Base-by-base conservation (phyloP, 805 yeast species). In the Metschnikowia cerradonensis region DNA sequence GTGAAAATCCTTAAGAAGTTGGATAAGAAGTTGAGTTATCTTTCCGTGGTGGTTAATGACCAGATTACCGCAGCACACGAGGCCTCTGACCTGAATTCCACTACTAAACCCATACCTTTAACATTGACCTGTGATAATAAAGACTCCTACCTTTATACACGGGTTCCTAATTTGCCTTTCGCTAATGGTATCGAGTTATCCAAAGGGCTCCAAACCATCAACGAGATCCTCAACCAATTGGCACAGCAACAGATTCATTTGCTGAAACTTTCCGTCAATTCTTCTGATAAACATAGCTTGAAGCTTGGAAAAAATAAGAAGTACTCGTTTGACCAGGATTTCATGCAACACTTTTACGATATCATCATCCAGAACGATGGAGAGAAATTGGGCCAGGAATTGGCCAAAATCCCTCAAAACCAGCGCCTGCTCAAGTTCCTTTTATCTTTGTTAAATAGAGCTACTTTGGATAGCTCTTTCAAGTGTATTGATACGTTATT, bases 1-100 rank as follows among this genome's bases (percentile, higher is more conserved):
- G 79, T 83, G 48, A 91, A 91, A 71, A 92, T 92, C 56, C 73
- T 92, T 62, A 91, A 91, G 71, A 91, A 91, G 62, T 75, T 91
- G 59, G 97, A 92, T 67, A 92, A 92, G 72, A 90, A 90, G 65
- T 62, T 73, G 59, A 52, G 54, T 6, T 62, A 56, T 41, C 57
- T 70, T 44, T 55, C 60, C 17, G 55, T 55, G 13, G 52, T 62
- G 46, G 61, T 64, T 50, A 57, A 63, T 41, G 62, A 56, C 41
- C 59, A 58, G 40, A 49, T 62, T 41, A 49, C 50, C 23, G 47
- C 47, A 5, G 37, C 45, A 6, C 36, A 20, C 19, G 41, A 44
- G 33, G 47, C 22, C 5, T 41, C 41, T 15, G 55, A 53, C 11
- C 8, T 10, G 15, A 41, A 39, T 31, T 40, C 48, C 6, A 43